Evolutionary conservation across 1,284 basidiomycete species (phyloP).

Genomic region (Pseudozyma sp.): DNA sequence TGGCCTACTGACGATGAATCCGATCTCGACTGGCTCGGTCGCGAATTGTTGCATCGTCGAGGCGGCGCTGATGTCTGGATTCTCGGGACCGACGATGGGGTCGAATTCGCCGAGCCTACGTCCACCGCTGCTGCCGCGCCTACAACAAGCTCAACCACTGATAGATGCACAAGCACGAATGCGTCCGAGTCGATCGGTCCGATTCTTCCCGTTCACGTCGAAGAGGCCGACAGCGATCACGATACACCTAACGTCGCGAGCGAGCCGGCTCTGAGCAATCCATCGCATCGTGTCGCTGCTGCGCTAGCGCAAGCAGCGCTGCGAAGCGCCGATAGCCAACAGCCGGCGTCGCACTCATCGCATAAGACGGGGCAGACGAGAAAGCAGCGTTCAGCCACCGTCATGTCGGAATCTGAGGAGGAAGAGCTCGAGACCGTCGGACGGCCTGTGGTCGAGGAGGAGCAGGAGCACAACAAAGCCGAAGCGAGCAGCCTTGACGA

Average conservation of each 20-base stretch:
- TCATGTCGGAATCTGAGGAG: conserved; percentile 48
- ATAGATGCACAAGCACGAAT: background rate
- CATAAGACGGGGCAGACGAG: conserved; percentile 1
- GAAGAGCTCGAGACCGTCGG: conserved; percentile 44
- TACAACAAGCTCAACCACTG: background rate
- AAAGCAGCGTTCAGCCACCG: conserved; percentile 28
- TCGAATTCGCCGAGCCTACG: background rate
- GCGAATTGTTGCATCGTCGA: conserved; percentile 40
- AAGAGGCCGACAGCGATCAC: conserved; percentile 33
- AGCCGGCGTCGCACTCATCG: background rate
- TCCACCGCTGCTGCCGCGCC: background rate
- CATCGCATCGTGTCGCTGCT: conserved; percentile 28
- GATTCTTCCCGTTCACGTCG: conserved; percentile 14
- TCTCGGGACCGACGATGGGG: conserved; percentile 32
- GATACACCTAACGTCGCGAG: conserved; percentile 2
- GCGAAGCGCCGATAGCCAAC: background rate
- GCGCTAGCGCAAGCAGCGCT: conserved; percentile 21
- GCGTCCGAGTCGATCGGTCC: background rate
- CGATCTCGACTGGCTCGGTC: conserved; percentile 58
- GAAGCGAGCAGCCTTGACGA: conserved; percentile 14
- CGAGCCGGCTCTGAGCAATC: background rate
- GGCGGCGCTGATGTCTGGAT: conserved; percentile 48
- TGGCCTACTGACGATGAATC: conserved; percentile 44
- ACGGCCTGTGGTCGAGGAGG: conserved; percentile 8
- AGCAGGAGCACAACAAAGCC: background rate